phyloP scores from a whole-genome alignment of 202 grass and related monocot species.

The Tripidium arundinaceum region DNA sequence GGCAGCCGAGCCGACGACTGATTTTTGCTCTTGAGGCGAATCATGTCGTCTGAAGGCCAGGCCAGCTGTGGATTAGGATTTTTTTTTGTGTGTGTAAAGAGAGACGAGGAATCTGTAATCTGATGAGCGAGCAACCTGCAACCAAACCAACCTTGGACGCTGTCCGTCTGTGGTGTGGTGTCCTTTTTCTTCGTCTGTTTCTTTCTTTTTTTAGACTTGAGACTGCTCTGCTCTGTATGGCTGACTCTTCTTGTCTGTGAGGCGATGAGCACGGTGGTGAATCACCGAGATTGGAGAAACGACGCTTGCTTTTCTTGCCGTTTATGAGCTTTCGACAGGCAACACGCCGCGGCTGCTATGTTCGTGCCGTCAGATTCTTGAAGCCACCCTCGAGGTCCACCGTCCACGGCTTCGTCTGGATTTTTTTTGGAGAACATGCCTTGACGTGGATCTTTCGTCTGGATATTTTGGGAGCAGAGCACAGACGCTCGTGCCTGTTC shows the following conservation, averaged over 20 bases:
- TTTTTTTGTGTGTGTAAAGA: neutral
- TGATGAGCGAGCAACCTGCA: neutral
- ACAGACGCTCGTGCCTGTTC: neutral
- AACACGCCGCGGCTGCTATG: neutral
- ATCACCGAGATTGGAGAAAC: neutral
- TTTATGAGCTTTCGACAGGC: neutral
- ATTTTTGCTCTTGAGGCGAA: neutral
- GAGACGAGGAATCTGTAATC: neutral
- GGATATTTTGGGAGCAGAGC: neutral
- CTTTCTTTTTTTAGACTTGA: no score
- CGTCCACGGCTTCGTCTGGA: no score
- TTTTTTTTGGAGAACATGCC: neutral
- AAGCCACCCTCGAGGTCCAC: neutral
- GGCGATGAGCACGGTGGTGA: neutral
- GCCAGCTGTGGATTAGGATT: constrained; percentile 1
- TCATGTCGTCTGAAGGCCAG: neutral
- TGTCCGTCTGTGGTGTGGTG: neutral
- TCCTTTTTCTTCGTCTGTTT: neutral
- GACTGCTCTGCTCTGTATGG: neutral
- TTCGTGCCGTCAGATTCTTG: no score
- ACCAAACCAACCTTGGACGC: neutral
- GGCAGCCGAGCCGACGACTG: no score
- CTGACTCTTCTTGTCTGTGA: neutral
- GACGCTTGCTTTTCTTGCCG: neutral
- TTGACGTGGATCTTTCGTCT: neutral